Evolutionary conservation across 495 filamentous ascomycete genomes (phyloP), one percentile per base, ranked within the genome.

Genomic region (Platismatia glauca): DNA sequence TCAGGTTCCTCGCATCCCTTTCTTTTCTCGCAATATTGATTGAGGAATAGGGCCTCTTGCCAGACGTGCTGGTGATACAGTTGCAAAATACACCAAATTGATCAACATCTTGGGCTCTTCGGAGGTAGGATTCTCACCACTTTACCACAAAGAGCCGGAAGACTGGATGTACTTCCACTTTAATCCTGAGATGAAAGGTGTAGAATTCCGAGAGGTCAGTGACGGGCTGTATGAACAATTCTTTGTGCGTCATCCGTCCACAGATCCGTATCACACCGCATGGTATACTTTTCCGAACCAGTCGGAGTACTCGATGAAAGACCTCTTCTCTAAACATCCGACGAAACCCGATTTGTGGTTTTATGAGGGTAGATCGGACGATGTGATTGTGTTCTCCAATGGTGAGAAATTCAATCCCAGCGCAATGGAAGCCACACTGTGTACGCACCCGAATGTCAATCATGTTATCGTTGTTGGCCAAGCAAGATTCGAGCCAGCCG

Each of bases 321-420:
- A 87, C 67, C 71, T 87, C 22, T 88, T 76, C 66, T 68, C 67
- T 24, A 75, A 70, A 18, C 82, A 86, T 63, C 79, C 82, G 0
- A 75, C 74, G 1, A 64, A 76, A 31, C 70, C 75, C 0, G 66
- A 79, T 37, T 66, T 78, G 41, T 87, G 81, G 83, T 69, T 71
- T 16, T 82, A 80, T 59, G 64, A 69, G 29, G 80, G 82, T 7
- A 76, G 85, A 15, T 65, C 71, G 2, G 85, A 88, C 64, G 84
- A 85, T 68, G 73, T 86, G 56, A 82, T 88, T 57, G 84, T 86
- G 4, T 80, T 87, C 61, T 78, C 75, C 20, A 87, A 81, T 69
- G 85, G 83, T 34, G 82, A 87, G 68, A 88, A 86, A 70, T 66
- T 83, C 5, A 86, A 86, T 66, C 84, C 85, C 0, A 69, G 81